A percentile compares a stretch with the other conserved stretches of the same genome.
Conservation (phyloP, 1,284 basidiomycete species). For the Sanguinoderma infundibulare region DNA sequence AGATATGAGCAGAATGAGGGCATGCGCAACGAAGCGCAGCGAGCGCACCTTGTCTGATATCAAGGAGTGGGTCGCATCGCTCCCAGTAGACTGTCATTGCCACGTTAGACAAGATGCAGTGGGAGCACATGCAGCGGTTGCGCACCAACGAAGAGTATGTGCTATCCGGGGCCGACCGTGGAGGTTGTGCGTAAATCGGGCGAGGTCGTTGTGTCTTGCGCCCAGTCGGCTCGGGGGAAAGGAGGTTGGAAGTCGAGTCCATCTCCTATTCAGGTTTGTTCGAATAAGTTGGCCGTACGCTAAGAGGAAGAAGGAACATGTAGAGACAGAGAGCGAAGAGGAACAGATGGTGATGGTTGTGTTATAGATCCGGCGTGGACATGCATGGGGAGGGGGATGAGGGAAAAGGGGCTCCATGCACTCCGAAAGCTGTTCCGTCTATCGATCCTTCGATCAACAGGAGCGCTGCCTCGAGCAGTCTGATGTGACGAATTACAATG, state of each 20-base stretch:
- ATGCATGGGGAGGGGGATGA: neutral
- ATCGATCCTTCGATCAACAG: too few relatives aligned
- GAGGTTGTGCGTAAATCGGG: neutral
- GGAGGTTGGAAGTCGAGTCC: neutral
- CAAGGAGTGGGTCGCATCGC: slow-evolving; percentile 36
- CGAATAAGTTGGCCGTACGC: too few relatives aligned
- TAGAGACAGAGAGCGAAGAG: neutral
- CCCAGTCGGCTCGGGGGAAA: neutral
- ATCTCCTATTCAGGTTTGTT: neutral
- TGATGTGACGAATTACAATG: too few relatives aligned
- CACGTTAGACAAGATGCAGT: neutral
- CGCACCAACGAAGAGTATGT: neutral
- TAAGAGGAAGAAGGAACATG: neutral
- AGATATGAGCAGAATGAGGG: slow-evolving; percentile 47
- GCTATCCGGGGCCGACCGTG: neutral
- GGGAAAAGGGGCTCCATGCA: too few relatives aligned
- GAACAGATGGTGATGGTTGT: neutral
- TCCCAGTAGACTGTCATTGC: neutral
- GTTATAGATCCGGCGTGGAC: neutral
- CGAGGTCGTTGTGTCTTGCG: neutral
- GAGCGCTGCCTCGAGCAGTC: too few relatives aligned
- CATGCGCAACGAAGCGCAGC: neutral
- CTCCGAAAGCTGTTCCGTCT: too few relatives aligned
- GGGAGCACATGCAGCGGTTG: neutral
- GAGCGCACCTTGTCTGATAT: slow-evolving; percentile 41